These are phyloP conservation scores for Trichoderma polysporum DNA, from an alignment of 2,329 filamentous ascomycete species.

Conservation along the genomic window DNA sequence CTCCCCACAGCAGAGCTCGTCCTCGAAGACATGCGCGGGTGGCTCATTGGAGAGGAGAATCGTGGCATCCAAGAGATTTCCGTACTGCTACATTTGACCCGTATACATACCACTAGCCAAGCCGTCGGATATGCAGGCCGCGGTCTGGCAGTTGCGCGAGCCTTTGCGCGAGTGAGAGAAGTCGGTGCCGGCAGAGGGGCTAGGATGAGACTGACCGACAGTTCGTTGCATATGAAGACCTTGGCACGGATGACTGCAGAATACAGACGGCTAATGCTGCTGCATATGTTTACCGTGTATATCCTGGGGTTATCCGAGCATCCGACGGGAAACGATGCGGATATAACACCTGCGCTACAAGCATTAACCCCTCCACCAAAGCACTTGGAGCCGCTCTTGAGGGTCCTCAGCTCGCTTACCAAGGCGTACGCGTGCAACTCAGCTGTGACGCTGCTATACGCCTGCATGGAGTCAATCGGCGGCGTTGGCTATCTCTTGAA, in stretches of 20 bases:
- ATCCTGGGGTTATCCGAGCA: slow-evolving; percentile 57
- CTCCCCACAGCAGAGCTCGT: slow-evolving; percentile 73
- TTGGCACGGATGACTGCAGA: slow-evolving; percentile 55
- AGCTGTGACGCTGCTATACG: slow-evolving; percentile 51
- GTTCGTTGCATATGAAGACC: slow-evolving; percentile 57
- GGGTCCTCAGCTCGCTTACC: slow-evolving; percentile 57
- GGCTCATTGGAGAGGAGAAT: slow-evolving; percentile 66
- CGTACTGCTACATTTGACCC: slow-evolving; percentile 65
- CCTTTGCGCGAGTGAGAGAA: slow-evolving; percentile 57
- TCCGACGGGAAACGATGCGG: slow-evolving; percentile 13
- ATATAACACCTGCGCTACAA: slow-evolving; percentile 25
- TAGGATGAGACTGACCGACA: slow-evolving; percentile 50
- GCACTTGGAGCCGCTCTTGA: slow-evolving; percentile 47
- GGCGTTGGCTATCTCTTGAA: slow-evolving; percentile 67
- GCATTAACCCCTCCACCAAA: slow-evolving; percentile 36
- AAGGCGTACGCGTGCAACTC: slow-evolving; percentile 59
- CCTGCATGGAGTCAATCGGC: slow-evolving; percentile 63
- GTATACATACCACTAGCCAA: slow-evolving; percentile 55
- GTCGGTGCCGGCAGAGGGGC: slow-evolving; percentile 46
- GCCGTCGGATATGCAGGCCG: slow-evolving; percentile 55
- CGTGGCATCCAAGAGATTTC: slow-evolving; percentile 67
- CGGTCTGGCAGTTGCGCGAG: slow-evolving; percentile 57
- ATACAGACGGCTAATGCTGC: slow-evolving; percentile 56
- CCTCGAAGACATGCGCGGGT: slow-evolving; percentile 60
- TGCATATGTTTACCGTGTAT: slow-evolving; percentile 53